A percentile compares a stretch with the other conserved stretches of the same genome.
Evolutionary conservation across 768 basidiomycete genomes (phyloP).

Genomic region (Tubosaeta brunneosetosa): DNA sequence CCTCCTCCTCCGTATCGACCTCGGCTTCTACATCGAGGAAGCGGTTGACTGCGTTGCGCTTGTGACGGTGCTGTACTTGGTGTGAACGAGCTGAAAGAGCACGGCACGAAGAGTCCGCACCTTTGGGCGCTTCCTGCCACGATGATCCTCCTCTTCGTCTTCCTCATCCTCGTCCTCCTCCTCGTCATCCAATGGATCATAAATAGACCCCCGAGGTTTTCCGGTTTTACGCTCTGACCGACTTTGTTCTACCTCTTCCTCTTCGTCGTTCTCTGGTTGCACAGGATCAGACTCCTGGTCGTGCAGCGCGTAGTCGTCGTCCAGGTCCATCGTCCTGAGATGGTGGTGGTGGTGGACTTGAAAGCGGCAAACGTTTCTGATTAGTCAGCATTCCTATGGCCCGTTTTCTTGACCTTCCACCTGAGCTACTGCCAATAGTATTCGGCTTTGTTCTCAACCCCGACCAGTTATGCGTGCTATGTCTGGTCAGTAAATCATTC

Average conservation of each 20-base stretch:
- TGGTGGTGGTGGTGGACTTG: slow-evolving; percentile 27
- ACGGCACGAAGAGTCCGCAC: slow-evolving; percentile 30
- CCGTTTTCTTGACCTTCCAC: slow-evolving; percentile 53
- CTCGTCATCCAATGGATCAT: slow-evolving; percentile 35
- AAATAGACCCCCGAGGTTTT: slow-evolving; percentile 30
- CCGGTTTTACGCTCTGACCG: slow-evolving; percentile 17
- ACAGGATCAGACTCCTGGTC: slow-evolving; percentile 27
- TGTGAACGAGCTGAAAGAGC: slow-evolving; percentile 5
- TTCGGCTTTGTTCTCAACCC: slow-evolving; percentile 47
- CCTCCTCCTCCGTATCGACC: slow-evolving; percentile 96
- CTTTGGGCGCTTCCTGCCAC: slow-evolving; percentile 59
- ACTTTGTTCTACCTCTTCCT: slow-evolving; percentile 31
- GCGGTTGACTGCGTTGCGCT: slow-evolving; percentile 58
- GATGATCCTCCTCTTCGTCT: slow-evolving; percentile 40
- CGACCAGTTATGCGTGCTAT: slow-evolving; percentile 46
- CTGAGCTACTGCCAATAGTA: slow-evolving; percentile 59
- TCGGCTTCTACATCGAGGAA: slow-evolving; percentile 97
- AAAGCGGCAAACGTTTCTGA: slow-evolving; percentile 5
- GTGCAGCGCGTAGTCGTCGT: slow-evolving; percentile 33
- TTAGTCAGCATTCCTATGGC: slow-evolving; percentile 35
- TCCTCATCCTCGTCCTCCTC: slow-evolving; percentile 57
- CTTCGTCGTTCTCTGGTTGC: slow-evolving; percentile 36
- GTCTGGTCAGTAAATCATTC: slow-evolving; percentile 58
- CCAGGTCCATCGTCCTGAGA: slow-evolving; percentile 25
- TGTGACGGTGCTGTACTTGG: slow-evolving; percentile 54